Percentiles rank a stretch among this genome's conserved stretches.
Evolutionary conservation across 2,329 filamentous ascomycete species (phyloP).

Genomic region (Colletotrichum sp.): DNA sequence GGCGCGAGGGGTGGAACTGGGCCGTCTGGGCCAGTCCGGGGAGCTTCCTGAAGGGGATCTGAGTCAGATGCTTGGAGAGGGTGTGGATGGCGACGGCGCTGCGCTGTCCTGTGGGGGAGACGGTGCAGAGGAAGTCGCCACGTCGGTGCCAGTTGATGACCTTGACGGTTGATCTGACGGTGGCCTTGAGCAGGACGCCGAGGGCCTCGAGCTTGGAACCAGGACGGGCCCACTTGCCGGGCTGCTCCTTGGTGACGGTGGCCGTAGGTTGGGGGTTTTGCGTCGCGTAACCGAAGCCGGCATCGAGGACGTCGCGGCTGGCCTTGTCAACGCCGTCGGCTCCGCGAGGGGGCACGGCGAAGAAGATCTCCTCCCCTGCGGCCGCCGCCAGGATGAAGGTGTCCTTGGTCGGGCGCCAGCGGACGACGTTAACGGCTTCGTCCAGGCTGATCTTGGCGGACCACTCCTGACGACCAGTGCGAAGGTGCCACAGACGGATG

Average conservation of each 20-base stretch:
- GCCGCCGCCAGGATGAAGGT: conserved; percentile 83
- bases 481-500: conserved; percentile 86
- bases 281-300: conserved; percentile 92
- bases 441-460: conserved; percentile 78
- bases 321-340: conserved; percentile 75
- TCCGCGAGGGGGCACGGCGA: conserved; percentile 78
- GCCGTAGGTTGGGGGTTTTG: conserved; percentile 63
- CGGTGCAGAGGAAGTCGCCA: conserved; percentile 92
- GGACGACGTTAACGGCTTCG: conserved; percentile 81
- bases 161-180: conserved; percentile 82
- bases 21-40: conserved; percentile 84
- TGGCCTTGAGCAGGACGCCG: conserved; percentile 80
- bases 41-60: conserved; percentile 84
- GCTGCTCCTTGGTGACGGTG: conserved; percentile 70
- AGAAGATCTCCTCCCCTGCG: conserved; percentile 82
- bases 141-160: conserved; percentile 91
- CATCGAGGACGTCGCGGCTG: conserved; percentile 79
- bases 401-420: conserved; percentile 87
- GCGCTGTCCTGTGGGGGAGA: conserved; percentile 79
- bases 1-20: conserved; percentile 92
- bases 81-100: conserved; percentile 93
- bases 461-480: conserved; percentile 89
- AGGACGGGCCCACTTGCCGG: conserved; percentile 85
- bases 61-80: conserved; percentile 90
- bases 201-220: conserved; percentile 74